Evolutionary conservation across 2,329 filamentous ascomycete genomes (phyloP).

Genomic region (Cladosporium sphaerospermum): DNA sequence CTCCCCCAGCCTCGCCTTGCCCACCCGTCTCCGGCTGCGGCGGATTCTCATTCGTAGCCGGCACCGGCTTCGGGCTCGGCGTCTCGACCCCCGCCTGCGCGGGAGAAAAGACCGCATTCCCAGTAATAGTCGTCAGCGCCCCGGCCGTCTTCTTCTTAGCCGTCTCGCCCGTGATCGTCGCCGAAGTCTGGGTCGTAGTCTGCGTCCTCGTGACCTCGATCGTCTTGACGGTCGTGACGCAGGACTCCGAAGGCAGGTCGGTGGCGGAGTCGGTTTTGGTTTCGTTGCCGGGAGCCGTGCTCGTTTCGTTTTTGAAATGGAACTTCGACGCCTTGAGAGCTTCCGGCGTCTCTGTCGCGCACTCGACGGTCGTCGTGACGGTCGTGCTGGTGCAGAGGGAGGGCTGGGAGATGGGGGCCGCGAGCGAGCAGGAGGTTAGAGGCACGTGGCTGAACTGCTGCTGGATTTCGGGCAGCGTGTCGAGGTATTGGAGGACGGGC

Average conservation of each 20-base stretch:
- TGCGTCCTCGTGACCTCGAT: too few relatives aligned
- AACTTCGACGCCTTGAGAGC: background rate
- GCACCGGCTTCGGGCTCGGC: too few relatives aligned
- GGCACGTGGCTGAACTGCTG: background rate
- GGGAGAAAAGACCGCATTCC: background rate
- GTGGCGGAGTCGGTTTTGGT: background rate
- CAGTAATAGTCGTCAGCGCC: background rate
- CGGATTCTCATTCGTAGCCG: too few relatives aligned
- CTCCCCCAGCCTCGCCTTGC: too few relatives aligned
- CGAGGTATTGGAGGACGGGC: background rate
- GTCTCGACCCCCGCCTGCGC: background rate
- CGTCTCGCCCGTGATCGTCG: background rate
- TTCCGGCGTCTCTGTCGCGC: background rate
- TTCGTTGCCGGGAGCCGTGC: too few relatives aligned
- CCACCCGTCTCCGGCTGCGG: too few relatives aligned
- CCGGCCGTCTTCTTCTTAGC: background rate
- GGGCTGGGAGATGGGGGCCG: background rate
- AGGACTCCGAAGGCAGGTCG: background rate
- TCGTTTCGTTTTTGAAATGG: background rate
- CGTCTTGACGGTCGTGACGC: too few relatives aligned
- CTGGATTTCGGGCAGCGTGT: background rate
- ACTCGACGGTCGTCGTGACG: background rate
- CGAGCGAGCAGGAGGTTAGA: background rate
- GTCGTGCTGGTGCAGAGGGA: background rate
- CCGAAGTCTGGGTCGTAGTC: background rate